Percentiles rank a stretch among this genome's conserved stretches.
phyloP scores from a whole-genome alignment of 164 flowering plant species.

The Umbilicus rupestris region DNA sequence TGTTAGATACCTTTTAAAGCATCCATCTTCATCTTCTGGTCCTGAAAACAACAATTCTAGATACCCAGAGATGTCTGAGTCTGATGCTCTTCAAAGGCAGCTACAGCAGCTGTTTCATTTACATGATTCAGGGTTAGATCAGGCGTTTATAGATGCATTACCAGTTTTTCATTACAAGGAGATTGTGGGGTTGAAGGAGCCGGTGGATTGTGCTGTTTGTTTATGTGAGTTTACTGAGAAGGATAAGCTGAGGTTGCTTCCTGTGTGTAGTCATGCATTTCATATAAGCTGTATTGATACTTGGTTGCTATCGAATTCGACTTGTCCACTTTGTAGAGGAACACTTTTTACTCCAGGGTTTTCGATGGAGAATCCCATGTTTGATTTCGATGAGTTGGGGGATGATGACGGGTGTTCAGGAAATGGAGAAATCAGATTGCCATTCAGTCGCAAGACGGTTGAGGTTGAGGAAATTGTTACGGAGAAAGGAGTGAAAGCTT shows the following conservation, averaged over 20 bases:
- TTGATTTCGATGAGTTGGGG: slow-evolving; percentile 19
- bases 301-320: slow-evolving; percentile 57
- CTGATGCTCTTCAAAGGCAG: slow-evolving; percentile 60
- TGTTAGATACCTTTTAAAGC: slow-evolving; percentile 8
- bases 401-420: neutral
- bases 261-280: slow-evolving; percentile 63
- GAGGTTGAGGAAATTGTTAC: slow-evolving; percentile 1
- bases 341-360: slow-evolving; percentile 39
- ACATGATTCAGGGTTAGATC: slow-evolving; percentile 63
- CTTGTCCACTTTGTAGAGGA: slow-evolving; percentile 56
- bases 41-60: slow-evolving; percentile 9
- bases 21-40: slow-evolving; percentile 25
- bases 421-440: neutral
- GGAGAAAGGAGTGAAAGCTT: slow-evolving; percentile 1
- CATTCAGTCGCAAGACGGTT: neutral
- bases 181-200: slow-evolving; percentile 49
- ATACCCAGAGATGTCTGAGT: slow-evolving; percentile 31
- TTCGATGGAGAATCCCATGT: slow-evolving; percentile 42
- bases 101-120: slow-evolving; percentile 56
- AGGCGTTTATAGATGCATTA: slow-evolving; percentile 52
- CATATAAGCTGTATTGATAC: slow-evolving; percentile 59
- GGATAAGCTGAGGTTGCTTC: slow-evolving; percentile 57
- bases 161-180: slow-evolving; percentile 53
- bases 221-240: slow-evolving; percentile 45
- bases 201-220: slow-evolving; percentile 67